Percentiles rank a stretch among this genome's conserved stretches.
Conservation (phyloP, 352 stramenopile species). For the Pythium pyrilobum region DNA sequence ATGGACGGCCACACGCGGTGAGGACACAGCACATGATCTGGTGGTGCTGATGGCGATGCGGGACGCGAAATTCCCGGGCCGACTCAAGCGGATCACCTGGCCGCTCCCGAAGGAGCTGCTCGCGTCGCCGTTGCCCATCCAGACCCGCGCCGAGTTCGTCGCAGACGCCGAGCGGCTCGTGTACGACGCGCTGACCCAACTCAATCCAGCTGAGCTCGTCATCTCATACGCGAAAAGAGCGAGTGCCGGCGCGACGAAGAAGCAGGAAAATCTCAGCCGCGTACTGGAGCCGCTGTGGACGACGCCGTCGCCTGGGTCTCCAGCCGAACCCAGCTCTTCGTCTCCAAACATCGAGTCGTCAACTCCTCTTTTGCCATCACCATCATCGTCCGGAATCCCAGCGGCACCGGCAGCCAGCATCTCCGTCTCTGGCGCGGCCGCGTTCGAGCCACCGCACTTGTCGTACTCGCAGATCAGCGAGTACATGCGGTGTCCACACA, state of each 20-base stretch:
- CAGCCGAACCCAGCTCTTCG: no score
- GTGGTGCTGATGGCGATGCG: constrained; percentile 63
- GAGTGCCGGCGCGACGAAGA: constrained; percentile 6
- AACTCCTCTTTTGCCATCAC: no score
- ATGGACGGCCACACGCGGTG: constrained; percentile 8
- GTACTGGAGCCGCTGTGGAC: constrained; percentile 18
- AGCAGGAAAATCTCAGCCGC: constrained; percentile 36
- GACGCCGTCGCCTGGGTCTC: background rate
- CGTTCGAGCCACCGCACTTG: constrained; percentile 58
- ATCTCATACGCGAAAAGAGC: constrained; percentile 46
- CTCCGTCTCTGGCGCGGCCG: no score
- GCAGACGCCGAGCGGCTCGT: constrained; percentile 38
- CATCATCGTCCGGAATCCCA: no score
- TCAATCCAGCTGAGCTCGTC: constrained; percentile 27
- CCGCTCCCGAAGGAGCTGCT: constrained; percentile 51
- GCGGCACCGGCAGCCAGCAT: no score
- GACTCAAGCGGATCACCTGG: constrained; percentile 62
- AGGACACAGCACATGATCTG: constrained; percentile 11
- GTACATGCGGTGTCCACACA: constrained; percentile 73
- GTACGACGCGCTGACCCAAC: constrained; percentile 30
- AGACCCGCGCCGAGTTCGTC: constrained; percentile 50
- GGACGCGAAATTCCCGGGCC: constrained; percentile 72
- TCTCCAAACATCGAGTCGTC: no score
- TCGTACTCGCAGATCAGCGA: constrained; percentile 82
- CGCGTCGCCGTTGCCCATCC: constrained; percentile 44